phyloP scores from a whole-genome alignment of 148 eudicot genomes.

The Camellia japonica region DNA sequence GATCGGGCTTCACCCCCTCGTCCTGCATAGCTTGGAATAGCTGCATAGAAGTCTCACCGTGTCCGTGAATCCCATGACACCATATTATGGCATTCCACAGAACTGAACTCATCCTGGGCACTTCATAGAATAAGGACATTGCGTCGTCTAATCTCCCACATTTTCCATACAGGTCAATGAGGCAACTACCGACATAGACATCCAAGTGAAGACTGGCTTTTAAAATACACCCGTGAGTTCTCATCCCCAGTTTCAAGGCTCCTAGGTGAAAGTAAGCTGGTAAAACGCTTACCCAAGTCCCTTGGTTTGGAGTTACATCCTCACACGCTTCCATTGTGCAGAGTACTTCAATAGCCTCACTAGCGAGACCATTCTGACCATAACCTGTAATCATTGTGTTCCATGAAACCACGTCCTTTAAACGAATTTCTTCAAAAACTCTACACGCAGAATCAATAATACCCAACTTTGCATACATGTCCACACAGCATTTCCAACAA shows the following conservation, averaged over 20 bases:
- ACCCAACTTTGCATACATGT: constrained; percentile 78
- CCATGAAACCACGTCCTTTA: constrained; percentile 37
- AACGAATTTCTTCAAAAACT: constrained; percentile 43
- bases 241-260: constrained; percentile 11
- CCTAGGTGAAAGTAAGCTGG: constrained; percentile 77
- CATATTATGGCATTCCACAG: too few relatives aligned
- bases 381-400: constrained; percentile 53
- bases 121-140: too few relatives aligned
- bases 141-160: too few relatives aligned
- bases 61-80: too few relatives aligned
- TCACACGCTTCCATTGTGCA: constrained; percentile 34
- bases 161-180: too few relatives aligned
- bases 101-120: too few relatives aligned
- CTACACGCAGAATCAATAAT: constrained; percentile 38
- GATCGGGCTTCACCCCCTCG: too few relatives aligned
- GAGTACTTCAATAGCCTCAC: constrained; percentile 58
- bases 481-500: constrained; percentile 58
- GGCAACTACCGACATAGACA: too few relatives aligned
- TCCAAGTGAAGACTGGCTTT: too few relatives aligned
- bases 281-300: constrained; percentile 67
- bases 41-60: too few relatives aligned
- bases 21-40: too few relatives aligned
- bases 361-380: constrained; percentile 66
- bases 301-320: constrained; percentile 48
- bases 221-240: too few relatives aligned